These are phyloP conservation scores for Penicillium herquei DNA, from an alignment of 495 filamentous ascomycete genomes.

Conservation along the genomic window DNA sequence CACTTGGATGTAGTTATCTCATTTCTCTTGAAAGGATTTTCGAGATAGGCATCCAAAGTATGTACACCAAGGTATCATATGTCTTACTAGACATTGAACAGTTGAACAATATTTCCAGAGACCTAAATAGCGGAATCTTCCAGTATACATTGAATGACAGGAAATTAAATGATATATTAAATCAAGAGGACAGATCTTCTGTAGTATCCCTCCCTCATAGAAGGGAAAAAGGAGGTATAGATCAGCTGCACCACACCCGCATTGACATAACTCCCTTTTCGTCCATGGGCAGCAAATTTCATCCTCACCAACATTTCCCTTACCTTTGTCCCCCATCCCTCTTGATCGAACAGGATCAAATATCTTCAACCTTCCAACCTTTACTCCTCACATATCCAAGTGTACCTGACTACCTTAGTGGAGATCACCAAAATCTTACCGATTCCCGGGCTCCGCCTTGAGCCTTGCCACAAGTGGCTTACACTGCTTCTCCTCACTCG, in stretches of 20 bases:
- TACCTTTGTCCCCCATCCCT: not conserved
- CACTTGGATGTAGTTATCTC: no score
- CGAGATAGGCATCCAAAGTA: no score
- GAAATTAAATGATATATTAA: no score
- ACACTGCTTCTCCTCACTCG: constrained; percentile 25
- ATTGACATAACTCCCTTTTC: not conserved
- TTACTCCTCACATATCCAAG: not conserved
- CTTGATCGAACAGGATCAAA: not conserved
- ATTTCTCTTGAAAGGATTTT: no score
- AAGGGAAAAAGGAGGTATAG: not conserved
- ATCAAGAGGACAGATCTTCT: no score
- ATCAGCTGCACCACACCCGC: not conserved
- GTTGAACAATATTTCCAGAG: no score
- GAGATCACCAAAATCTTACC: constrained; percentile 18
- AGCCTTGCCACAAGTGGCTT: constrained; percentile 37
- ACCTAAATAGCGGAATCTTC: no score
- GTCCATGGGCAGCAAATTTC: not conserved
- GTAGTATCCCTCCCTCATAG: no score
- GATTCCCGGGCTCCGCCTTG: constrained; percentile 29
- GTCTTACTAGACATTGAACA: no score
- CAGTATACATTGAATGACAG: no score
- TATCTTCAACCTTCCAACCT: no score
- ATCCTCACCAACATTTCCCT: not conserved
- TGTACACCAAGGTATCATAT: no score
- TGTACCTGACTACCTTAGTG: not conserved